Evolutionary conservation across 2,329 filamentous ascomycete genomes (phyloP), one percentile per base, ranked within the genome.

Genomic region (Graphilbum fragrans): DNA sequence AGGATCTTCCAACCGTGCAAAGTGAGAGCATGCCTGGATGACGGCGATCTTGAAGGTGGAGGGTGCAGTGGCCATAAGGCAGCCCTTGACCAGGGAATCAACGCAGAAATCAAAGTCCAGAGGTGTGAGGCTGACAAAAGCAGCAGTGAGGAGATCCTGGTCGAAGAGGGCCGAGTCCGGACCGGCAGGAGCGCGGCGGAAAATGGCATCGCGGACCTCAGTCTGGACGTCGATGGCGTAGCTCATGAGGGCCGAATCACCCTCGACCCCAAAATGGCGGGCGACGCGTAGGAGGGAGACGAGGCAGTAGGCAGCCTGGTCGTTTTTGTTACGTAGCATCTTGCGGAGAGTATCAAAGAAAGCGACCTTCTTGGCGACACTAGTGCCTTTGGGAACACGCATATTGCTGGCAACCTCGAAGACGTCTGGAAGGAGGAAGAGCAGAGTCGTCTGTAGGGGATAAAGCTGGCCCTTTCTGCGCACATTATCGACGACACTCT

Each of bases 141-240:
- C 70, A 31, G 75, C 75, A 16, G 77, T 80, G 59, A 80, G 76
- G 52, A 81, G 65, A 44, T 79, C 70, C 53, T 75, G 72, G 43
- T 80, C 77, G 48, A 80, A 75, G 23, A 64, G 57, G 20, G 61
- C 55, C n/a, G 61, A 58, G 21, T 78, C 70, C 32, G 62, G 54
- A 11, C 62, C 62, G 2, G 65, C 57, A 3, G 65, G 57, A 36
- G 68, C 61, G 27, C 68, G 69, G 42, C 72, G 69, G 50, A 82
- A 82, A 5, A 82, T 70, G 37, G 76, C 74, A 51, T 81, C 77
- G 37, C 70, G 67, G 37, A 83, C 69, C 55, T 83, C 79, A 50
- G 80, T 76, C 51, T 82, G 78, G 9, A 83, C 73, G 54, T 83
- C 79, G 57, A 82, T 65, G 32, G 77, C 77, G 54, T 79, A 83